Percentiles rank a stretch among this genome's conserved stretches.
phyloP scores from a whole-genome alignment of 139 green algal species.

The Coelastrella sp. region DNA sequence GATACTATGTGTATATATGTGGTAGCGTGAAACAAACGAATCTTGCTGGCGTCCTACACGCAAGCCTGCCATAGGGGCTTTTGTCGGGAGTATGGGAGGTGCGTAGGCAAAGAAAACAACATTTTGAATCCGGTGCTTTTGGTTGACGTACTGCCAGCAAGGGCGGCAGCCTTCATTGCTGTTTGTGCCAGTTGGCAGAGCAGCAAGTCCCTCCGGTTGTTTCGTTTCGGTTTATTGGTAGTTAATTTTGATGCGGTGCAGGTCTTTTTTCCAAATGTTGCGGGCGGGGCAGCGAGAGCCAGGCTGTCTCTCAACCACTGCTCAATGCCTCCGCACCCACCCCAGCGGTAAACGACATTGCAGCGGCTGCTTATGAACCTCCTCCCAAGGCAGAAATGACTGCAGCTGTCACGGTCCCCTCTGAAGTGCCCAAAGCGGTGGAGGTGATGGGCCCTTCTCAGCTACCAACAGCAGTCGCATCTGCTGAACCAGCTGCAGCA shows the following conservation, averaged over 20 bases:
- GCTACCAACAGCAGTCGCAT: not conserved
- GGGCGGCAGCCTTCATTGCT: not conserved
- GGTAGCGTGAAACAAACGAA: no score
- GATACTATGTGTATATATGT: no score
- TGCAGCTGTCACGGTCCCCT: not conserved
- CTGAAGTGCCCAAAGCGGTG: not conserved
- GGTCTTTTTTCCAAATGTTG: not conserved
- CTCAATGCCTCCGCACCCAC: not conserved
- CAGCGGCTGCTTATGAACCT: not conserved
- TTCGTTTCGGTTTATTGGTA: not conserved
- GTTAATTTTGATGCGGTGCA: not conserved
- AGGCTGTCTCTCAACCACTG: not conserved
- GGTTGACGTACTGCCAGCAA: not conserved
- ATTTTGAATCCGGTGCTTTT: not conserved
- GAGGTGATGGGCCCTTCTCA: not conserved
- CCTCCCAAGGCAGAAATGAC: constrained; percentile 32
- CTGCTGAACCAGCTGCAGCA: constrained; percentile 6
- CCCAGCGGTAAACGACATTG: not conserved
- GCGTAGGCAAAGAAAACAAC: not conserved
- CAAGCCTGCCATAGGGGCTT: not conserved
- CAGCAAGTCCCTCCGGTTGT: not conserved
- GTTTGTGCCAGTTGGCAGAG: not conserved
- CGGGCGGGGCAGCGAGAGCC: not conserved
- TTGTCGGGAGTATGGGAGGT: not conserved
- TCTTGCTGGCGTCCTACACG: no score